Percentiles rank a stretch among this genome's conserved stretches.
These are phyloP conservation scores for Ascochyta clinopodiicola DNA, from an alignment of 2,329 filamentous ascomycete species.

Conservation along the genomic window DNA sequence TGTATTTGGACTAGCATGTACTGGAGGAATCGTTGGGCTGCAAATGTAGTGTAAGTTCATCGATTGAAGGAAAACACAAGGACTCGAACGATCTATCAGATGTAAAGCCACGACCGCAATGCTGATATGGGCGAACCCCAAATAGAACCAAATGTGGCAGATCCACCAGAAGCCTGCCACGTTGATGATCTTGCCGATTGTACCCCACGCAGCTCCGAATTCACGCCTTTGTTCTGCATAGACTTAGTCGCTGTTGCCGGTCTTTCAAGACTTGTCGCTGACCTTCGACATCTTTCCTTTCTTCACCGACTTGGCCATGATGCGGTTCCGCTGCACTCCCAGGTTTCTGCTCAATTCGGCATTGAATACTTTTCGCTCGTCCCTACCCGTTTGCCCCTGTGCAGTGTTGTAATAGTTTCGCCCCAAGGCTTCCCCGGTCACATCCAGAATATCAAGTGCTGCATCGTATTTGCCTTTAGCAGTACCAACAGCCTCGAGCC, in stretches of 20 bases:
- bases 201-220: not conserved
- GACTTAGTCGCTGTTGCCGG: conserved; percentile 4
- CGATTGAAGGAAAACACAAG: too few relatives aligned
- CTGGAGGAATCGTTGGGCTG: not conserved
- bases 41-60: not conserved
- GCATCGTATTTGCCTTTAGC: conserved; percentile 38
- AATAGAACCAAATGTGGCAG: not conserved
- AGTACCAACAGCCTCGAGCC: conserved; percentile 43
- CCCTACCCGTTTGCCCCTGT: not conserved
- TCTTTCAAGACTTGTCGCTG: not conserved
- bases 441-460: conserved; percentile 33
- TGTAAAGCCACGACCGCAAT: conserved; percentile 3
- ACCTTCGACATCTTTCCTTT: conserved; percentile 13
- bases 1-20: not conserved
- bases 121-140: conserved; percentile 8
- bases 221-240: not conserved
- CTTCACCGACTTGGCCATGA: conserved; percentile 15
- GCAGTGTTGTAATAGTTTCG: not conserved
- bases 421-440: conserved; percentile 7
- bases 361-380: conserved; percentile 20
- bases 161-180: not conserved
- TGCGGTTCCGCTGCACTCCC: conserved; percentile 23
- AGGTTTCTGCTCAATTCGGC: conserved; percentile 29
- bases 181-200: not conserved
- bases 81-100: not conserved